Conservation (phyloP, 495 filamentous ascomycete genomes). For the Annulohypoxylon bovei region DNA sequence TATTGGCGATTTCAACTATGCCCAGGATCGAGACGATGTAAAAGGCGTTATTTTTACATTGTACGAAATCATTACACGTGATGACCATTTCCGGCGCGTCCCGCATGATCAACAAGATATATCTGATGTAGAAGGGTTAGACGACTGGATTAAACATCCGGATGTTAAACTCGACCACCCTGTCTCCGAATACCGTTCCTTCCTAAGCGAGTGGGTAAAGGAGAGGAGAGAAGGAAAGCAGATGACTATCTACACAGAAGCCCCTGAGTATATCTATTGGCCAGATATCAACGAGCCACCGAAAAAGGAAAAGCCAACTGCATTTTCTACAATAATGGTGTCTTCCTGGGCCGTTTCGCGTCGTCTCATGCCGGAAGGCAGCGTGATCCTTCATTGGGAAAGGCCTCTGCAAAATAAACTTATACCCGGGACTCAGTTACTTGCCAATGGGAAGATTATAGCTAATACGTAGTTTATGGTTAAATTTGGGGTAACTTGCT, state of each 20-base stretch:
- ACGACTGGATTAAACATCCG: conserved; percentile 36
- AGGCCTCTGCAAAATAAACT: not conserved
- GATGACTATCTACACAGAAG: conserved; percentile 2
- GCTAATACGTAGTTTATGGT: too few species aligned
- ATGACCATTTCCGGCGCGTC: conserved; percentile 30
- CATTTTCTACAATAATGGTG: not conserved
- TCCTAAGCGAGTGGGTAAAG: conserved; percentile 29
- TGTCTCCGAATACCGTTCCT: conserved; percentile 13
- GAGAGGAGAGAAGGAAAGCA: not conserved
- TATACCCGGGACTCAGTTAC: not conserved
- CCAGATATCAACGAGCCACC: not conserved
- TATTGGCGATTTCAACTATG: conserved; percentile 20
- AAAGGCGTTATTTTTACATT: conserved; percentile 52
- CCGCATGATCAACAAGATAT: conserved; percentile 21
- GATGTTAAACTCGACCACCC: conserved; percentile 43
- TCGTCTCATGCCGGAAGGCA: not conserved
- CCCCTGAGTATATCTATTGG: conserved; percentile 23
- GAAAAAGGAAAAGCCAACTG: too few species aligned
- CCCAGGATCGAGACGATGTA: conserved; percentile 49
- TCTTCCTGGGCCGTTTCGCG: not conserved
- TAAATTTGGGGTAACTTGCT: too few species aligned
- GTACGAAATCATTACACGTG: conserved; percentile 55
- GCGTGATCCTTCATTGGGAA: not conserved
- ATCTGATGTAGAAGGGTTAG: conserved; percentile 20
- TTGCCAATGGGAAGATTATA: too few species aligned